Conservation (phyloP, 495 filamentous ascomycete species). For the Stereocaulon alpinum region DNA sequence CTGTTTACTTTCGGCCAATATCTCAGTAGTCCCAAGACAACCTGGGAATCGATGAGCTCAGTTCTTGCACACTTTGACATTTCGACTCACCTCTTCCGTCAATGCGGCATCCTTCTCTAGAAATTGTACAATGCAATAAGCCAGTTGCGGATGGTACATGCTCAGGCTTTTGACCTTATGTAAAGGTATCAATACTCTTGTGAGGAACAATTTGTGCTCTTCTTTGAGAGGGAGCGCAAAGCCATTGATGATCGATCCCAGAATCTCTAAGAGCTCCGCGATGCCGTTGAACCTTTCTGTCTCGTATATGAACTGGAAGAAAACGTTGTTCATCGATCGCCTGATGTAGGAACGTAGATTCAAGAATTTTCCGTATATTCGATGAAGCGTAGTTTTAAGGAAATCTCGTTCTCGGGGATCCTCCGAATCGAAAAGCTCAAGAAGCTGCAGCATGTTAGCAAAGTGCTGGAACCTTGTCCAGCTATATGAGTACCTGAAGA, state of each 20-base stretch:
- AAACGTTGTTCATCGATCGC: conserved; percentile 98
- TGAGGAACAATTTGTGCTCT: conserved; percentile 97
- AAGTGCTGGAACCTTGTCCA: neutral
- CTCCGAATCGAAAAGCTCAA: conserved; percentile 99
- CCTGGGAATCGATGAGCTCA: conserved; percentile 36
- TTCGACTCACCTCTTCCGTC: conserved; percentile 73
- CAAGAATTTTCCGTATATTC: conserved; percentile 98
- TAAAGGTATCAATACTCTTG: conserved; percentile 79
- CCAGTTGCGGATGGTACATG: conserved; percentile 99
- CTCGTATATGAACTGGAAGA: conserved; percentile 99
- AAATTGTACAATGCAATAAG: conserved; percentile 99
- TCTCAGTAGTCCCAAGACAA: conserved; percentile 85
- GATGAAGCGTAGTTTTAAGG: conserved; percentile 92
- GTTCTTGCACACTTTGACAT: conserved; percentile 6
- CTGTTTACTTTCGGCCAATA: conserved; percentile 99
- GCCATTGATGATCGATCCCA: conserved; percentile 98
- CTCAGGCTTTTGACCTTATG: conserved; percentile 98
- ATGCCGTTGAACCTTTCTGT: conserved; percentile 98
- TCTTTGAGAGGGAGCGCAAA: conserved; percentile 97
- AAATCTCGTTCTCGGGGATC: conserved; percentile 96
- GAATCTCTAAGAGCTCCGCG: conserved; percentile 89
- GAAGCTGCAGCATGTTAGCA: conserved; percentile 42
- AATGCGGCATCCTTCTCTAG: conserved; percentile 95
- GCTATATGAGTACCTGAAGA: conserved; percentile 51
- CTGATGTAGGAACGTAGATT: conserved; percentile 96